These are phyloP conservation scores for Fomes fomentarius DNA, from an alignment of 1,284 basidiomycete genomes.

Conservation along the genomic window DNA sequence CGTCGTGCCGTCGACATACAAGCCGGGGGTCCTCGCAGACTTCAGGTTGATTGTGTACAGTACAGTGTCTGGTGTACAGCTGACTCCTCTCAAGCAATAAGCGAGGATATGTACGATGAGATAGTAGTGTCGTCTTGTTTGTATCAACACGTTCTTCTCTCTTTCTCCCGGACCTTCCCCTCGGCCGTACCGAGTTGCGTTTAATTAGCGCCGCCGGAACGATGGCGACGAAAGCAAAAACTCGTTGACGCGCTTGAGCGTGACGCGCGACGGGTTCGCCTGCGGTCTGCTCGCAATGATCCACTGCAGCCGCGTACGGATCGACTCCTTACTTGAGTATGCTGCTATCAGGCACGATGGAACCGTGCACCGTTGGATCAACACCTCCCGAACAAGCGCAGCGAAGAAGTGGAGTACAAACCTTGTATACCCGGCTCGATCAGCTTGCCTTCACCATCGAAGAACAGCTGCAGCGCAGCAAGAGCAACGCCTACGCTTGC, in stretches of 20 bases:
- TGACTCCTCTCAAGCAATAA: constrained; percentile 10
- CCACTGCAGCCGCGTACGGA: constrained; percentile 79
- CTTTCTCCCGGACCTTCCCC: neutral
- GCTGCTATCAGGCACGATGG: neutral
- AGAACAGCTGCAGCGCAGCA: constrained; percentile 59
- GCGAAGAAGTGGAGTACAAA: no score
- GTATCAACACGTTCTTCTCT: neutral
- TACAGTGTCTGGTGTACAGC: constrained; percentile 22
- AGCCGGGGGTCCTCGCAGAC: constrained; percentile 53
- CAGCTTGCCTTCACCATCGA: constrained; percentile 51
- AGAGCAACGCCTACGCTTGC: constrained; percentile 65
- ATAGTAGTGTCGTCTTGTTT: neutral
- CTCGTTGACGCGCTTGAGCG: constrained; percentile 80
- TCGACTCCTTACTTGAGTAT: constrained; percentile 51
- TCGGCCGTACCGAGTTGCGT: neutral
- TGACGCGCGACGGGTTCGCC: constrained; percentile 76
- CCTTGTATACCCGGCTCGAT: constrained; percentile 4
- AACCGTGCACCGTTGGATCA: neutral
- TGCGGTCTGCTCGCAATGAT: constrained; percentile 71
- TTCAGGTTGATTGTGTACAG: constrained; percentile 73
- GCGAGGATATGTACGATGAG: no score
- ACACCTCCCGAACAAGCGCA: neutral
- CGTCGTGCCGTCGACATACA: constrained; percentile 75
- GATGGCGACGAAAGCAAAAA: constrained; percentile 56
- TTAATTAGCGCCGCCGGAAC: constrained; percentile 17